Base-by-base conservation (phyloP, 345 rosid genomes). In the Rubroshorea leprosula region DNA sequence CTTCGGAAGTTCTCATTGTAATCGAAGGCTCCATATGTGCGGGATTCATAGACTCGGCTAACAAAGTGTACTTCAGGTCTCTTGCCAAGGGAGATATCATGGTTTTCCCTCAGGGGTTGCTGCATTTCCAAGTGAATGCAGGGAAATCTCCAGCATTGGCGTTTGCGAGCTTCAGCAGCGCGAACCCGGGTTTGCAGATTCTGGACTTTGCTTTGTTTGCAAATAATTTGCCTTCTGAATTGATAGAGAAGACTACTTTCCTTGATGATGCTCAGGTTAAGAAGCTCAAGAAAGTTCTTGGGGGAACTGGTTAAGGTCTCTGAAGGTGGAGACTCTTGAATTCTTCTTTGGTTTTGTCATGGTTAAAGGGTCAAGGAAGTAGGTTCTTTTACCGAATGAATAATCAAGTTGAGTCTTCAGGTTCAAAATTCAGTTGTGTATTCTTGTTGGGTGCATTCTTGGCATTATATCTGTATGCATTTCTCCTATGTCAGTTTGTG, bases 81-180 rank as follows among this genome's bases (percentile, higher is more conserved):
- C 89, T 87, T 0, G 4, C 69, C 0, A 68, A 63, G 54, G 96
- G 96, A 0, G 87, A 86, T 19, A 51, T 61, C 5, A 87, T 87
- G 96, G 75, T 78, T 20, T 84, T 87, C 45, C 91, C 96, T 49
- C 82, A 61, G 67, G 96, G 84, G 5, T 65, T 87, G 23, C 62
- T 82, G 76, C 95, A 87, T 45, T 87, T 87, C 59, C 90, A 84
- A 60, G 38, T 87, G 12, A 87, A 84, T 43, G 49, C 76, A 5
- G 89, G 77, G 0, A 45, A 56, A 16, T 23, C 41, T 19, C 31
- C 77, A 0, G 86, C 85, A 1, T 31, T 74, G 43, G 92, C 83
- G 11, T 57, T 64, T 49, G 92, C 74, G 22, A 78, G 81, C 64
- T 84, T 87, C 60, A 82, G 89, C 41, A 87, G 89, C 67, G 48